phyloP scores from a whole-genome alignment of 495 filamentous ascomycete genomes.

The Immersiella caudata region DNA sequence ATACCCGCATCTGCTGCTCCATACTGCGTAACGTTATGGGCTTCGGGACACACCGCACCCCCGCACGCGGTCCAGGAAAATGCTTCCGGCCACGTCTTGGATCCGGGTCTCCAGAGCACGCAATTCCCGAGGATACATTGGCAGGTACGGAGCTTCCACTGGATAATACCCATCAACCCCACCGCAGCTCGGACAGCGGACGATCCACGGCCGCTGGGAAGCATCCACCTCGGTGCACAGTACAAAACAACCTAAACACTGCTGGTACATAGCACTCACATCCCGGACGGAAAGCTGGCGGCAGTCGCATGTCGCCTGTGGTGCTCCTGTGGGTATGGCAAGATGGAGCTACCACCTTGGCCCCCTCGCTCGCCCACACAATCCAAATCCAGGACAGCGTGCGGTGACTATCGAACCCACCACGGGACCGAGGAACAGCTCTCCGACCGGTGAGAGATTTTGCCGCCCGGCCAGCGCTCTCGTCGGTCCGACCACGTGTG shows the following conservation, averaged over 20 bases:
- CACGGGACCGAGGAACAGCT: conserved; percentile 2
- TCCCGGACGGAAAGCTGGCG: not conserved
- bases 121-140: not conserved
- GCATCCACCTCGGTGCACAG: not conserved
- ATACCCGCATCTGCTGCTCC: not conserved
- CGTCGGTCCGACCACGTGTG: conserved; percentile 10
- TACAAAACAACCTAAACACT: not conserved
- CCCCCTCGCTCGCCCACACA: not conserved
- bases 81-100: conserved; percentile 2
- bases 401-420: not conserved
- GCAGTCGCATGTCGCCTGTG: conserved; percentile 1
- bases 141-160: not conserved
- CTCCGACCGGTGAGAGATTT: conserved; percentile 6
- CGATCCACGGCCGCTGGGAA: not conserved
- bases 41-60: not conserved
- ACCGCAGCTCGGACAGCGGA: not conserved
- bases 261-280: not conserved
- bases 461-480: conserved; percentile 9
- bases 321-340: not conserved
- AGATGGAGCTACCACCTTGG: not conserved
- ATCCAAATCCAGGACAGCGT: not conserved
- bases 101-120: conserved; percentile 12
- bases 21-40: not conserved
- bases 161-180: not conserved
- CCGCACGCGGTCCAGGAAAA: conserved; percentile 11